phyloP scores from a whole-genome alignment of 164 flowering plant genomes.

The Paratinospora sagittata region DNA sequence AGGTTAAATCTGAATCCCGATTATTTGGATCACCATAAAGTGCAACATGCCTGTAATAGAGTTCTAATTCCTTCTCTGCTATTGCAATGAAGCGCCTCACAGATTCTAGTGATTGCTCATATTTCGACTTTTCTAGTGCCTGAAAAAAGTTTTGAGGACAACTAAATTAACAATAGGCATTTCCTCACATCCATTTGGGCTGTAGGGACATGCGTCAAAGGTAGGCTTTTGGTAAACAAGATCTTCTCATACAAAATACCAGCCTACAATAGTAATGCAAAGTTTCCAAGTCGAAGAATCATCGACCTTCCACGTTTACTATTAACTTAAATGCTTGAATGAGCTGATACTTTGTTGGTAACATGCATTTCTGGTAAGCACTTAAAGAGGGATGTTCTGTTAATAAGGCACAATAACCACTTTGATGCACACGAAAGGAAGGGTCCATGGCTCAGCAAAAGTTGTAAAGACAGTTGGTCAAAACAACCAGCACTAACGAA shows the following conservation, averaged over 20 bases:
- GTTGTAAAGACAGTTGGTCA: too few species aligned
- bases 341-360: background rate
- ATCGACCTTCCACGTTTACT: too few species aligned
- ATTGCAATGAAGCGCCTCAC: constrained; percentile 79
- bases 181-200: background rate
- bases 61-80: constrained; percentile 82
- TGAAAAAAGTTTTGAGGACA: constrained; percentile 17
- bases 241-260: background rate
- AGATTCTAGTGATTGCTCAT: constrained; percentile 88
- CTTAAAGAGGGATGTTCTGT: background rate
- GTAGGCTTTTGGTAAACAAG: background rate
- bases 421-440: too few species aligned
- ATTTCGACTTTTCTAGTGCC: constrained; percentile 90
- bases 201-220: background rate
- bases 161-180: background rate
- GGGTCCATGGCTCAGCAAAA: too few species aligned
- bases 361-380: background rate
- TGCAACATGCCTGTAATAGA: constrained; percentile 77
- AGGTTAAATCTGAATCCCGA: constrained; percentile 36
- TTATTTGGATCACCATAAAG: constrained; percentile 70
- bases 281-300: too few species aligned
- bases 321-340: too few species aligned
- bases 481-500: too few species aligned
- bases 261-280: background rate
- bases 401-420: background rate